Conservation (phyloP, 768 basidiomycete genomes). For the Calocera cornea region DNA sequence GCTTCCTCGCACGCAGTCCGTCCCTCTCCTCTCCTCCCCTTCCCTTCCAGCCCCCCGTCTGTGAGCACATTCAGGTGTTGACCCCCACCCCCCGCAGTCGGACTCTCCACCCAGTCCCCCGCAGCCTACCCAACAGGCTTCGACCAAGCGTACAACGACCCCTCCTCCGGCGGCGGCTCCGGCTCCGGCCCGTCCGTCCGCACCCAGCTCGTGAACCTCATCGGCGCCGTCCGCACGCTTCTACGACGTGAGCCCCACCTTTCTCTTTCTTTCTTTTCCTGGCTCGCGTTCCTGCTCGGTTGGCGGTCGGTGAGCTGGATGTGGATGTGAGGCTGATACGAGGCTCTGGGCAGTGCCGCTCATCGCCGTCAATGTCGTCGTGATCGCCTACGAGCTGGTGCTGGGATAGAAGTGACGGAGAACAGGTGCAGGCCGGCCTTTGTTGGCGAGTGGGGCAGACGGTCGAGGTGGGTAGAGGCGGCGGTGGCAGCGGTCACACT, state of each 20-base stretch:
- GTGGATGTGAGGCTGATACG: neutral
- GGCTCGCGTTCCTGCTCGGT: no score
- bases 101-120: constrained; percentile 55
- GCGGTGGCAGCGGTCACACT: neutral
- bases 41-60: constrained; percentile 4
- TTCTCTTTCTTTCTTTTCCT: no score
- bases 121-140: constrained; percentile 27
- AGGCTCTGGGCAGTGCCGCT: constrained; percentile 86
- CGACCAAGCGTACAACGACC: constrained; percentile 20
- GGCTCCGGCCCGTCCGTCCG: constrained; percentile 61
- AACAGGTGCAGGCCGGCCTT: no score
- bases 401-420: constrained; percentile 30
- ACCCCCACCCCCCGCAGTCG: constrained; percentile 53
- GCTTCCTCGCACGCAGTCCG: constrained; percentile 85
- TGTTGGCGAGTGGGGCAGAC: neutral
- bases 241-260: constrained; percentile 87
- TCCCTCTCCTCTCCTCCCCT: constrained; percentile 18
- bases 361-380: constrained; percentile 71
- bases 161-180: constrained; percentile 41
- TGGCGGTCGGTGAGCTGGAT: no score
- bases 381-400: constrained; percentile 75
- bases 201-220: constrained; percentile 76
- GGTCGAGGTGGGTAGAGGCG: neutral
- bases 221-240: constrained; percentile 86
- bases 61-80: constrained; percentile 2